Evolutionary conservation across 345 rosid species (phyloP).

Genomic region (Eucalyptus viminalis): DNA sequence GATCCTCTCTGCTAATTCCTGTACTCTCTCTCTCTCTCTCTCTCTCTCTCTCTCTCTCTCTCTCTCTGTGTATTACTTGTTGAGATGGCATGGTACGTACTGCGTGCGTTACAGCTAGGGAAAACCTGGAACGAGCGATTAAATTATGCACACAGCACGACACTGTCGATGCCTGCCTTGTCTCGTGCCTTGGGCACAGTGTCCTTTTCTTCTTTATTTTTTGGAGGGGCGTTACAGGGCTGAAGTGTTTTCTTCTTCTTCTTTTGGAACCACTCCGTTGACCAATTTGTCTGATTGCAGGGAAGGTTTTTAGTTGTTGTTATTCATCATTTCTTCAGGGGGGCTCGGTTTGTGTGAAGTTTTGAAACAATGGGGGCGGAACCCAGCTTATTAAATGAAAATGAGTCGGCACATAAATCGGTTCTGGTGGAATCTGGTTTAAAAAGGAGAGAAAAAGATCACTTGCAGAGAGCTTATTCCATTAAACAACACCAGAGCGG

Average conservation of each 20-base stretch:
- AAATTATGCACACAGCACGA: background rate
- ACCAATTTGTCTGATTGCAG: background rate
- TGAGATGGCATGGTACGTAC: background rate
- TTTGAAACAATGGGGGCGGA: background rate
- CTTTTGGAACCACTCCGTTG: background rate
- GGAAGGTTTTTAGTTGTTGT: background rate
- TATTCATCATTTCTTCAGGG: background rate
- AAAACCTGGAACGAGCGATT: background rate
- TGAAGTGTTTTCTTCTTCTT: background rate
- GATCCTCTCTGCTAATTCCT: background rate
- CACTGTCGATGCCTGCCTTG: background rate
- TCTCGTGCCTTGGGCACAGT: background rate
- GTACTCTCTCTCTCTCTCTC: background rate
- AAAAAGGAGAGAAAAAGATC: background rate
- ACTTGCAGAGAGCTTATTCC: background rate
- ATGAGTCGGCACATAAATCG: background rate
- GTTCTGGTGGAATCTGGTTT: background rate
- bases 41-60: background rate
- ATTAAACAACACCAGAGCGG: background rate
- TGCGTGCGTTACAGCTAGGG: background rate
- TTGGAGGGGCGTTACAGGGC: background rate
- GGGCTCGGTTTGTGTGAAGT: background rate
- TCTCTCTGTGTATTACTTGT: background rate
- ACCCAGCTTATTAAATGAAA: background rate
- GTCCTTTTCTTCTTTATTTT: background rate